Percentiles rank a stretch among this genome's conserved stretches.
These are phyloP conservation scores for Metschnikowia lochheadii DNA, from an alignment of 805 yeast genomes.

Conservation along the genomic window DNA sequence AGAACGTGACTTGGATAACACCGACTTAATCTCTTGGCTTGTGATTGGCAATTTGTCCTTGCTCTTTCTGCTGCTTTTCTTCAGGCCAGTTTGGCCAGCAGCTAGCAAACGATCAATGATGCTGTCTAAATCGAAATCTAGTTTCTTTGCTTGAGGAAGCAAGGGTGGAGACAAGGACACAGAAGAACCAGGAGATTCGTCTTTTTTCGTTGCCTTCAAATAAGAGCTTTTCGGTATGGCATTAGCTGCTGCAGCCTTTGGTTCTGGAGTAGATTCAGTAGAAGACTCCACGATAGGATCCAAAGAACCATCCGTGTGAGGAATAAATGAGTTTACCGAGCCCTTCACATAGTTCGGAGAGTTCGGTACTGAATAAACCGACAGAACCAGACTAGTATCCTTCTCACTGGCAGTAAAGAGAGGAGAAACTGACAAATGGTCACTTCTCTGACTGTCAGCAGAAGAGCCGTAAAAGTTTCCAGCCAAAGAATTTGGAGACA, in stretches of 20 bases:
- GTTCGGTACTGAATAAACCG: conserved; percentile 23
- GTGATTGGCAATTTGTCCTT: conserved; percentile 50
- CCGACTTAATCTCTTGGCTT: conserved; percentile 50
- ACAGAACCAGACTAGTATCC: conserved; percentile 39
- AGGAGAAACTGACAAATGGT: conserved; percentile 27
- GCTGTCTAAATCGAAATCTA: conserved; percentile 53
- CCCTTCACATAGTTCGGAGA: conserved; percentile 12
- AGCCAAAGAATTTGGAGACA: background rate
- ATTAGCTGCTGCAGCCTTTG: conserved; percentile 5
- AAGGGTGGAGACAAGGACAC: conserved; percentile 24
- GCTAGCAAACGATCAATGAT: conserved; percentile 58
- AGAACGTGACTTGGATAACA: conserved; percentile 56
- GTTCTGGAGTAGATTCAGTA: conserved; percentile 17
- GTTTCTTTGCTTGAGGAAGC: conserved; percentile 15
- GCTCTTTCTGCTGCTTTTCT: conserved; percentile 19
- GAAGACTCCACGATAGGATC: conserved; percentile 23
- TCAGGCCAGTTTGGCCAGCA: conserved; percentile 34
- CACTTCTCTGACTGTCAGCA: conserved; percentile 39
- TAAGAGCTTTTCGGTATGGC: conserved; percentile 8
- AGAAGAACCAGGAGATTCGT: conserved; percentile 9
- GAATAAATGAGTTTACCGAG: conserved; percentile 1
- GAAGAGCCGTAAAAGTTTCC: conserved; percentile 31
- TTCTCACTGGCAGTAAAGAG: conserved; percentile 31
- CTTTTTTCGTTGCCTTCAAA: background rate
- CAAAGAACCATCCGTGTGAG: conserved; percentile 14